A percentile compares a stretch with the other conserved stretches of the same genome.
These are phyloP conservation scores for Metschnikowia gelsemii DNA, from an alignment of 805 yeast genomes.

Conservation along the genomic window DNA sequence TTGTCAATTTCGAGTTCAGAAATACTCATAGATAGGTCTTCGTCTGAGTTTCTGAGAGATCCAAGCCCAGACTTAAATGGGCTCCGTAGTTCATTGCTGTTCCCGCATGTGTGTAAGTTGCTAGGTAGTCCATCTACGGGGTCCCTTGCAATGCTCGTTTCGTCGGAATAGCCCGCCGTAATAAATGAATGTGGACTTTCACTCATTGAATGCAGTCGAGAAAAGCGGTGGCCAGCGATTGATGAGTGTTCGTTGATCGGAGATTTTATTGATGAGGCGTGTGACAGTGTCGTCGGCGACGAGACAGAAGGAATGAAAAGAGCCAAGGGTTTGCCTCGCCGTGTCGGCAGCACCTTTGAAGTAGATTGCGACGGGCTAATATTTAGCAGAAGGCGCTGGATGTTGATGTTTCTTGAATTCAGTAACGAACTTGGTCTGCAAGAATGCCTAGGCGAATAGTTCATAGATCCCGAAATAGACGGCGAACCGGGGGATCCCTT, in stretches of 20 bases:
- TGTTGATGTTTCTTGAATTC: conserved; percentile 32
- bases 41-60: not conserved
- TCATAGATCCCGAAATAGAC: conserved; percentile 22
- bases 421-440: conserved; percentile 29
- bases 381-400: conserved; percentile 39
- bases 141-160: not conserved
- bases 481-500: conserved; percentile 7
- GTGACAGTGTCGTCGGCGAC: conserved; percentile 1
- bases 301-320: conserved; percentile 10
- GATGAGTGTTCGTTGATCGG: conserved; percentile 3
- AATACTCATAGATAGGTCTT: not conserved
- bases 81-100: conserved; percentile 17
- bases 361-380: conserved; percentile 16
- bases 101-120: no score
- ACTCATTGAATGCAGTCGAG: not conserved
- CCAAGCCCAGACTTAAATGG: conserved; percentile 10
- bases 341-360: conserved; percentile 11
- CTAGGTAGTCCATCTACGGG: not conserved
- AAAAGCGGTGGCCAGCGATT: not conserved
- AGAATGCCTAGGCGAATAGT: conserved; percentile 41
- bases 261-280: conserved; percentile 1
- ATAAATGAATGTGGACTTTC: not conserved
- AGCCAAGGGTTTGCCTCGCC: conserved; percentile 11
- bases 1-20: not conserved
- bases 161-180: not conserved